phyloP scores from a whole-genome alignment of 169 alveolate species.

The Cryptosporidium ryanae region DNA sequence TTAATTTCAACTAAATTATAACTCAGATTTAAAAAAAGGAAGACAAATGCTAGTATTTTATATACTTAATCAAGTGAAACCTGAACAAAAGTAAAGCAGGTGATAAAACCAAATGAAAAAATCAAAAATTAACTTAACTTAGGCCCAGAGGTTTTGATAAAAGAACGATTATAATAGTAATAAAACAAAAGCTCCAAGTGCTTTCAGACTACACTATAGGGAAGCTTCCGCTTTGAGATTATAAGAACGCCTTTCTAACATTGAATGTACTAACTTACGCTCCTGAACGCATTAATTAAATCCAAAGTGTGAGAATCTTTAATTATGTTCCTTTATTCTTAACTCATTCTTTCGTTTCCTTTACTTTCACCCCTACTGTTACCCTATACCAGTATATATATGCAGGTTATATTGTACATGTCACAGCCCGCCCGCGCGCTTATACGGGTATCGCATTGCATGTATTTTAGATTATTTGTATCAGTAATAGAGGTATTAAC shows the following conservation, averaged over 20 bases:
- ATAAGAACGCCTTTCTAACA: background rate
- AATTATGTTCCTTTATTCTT: background rate
- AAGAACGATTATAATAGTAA: no score
- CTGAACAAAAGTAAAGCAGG: no score
- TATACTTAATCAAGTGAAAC: no score
- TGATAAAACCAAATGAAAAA: no score
- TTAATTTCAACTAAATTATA: no score
- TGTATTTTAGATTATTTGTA: background rate
- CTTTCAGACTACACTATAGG: no score
- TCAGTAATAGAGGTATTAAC: background rate
- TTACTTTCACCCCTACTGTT: background rate
- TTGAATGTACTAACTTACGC: background rate
- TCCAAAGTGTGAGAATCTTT: background rate
- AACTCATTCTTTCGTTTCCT: background rate
- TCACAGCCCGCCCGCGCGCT: background rate
- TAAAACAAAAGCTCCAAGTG: no score
- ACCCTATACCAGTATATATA: background rate
- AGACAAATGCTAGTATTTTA: no score
- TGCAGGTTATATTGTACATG: background rate
- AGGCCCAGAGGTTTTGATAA: no score
- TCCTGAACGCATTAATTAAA: background rate
- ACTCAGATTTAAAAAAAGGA: no score
- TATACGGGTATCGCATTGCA: background rate
- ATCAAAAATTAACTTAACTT: no score
- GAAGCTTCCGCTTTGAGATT: no score